A percentile compares a stretch with the other conserved stretches of the same genome.
These are phyloP conservation scores for Linderniella brevidens DNA, from an alignment of 257 asterid species.

Conservation along the genomic window DNA sequence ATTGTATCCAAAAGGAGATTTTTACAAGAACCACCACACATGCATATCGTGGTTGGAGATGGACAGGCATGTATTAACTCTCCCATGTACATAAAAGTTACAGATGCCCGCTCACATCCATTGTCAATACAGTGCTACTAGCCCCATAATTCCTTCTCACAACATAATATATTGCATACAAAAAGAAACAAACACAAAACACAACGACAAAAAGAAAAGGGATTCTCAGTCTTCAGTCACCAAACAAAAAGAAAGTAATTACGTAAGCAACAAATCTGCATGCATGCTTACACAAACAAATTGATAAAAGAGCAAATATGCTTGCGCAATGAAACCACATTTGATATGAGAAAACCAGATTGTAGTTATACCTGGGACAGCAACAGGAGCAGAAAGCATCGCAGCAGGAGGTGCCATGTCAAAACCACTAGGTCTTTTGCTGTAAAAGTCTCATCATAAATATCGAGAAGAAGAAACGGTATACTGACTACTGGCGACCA, in stretches of 20 bases:
- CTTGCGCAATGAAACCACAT: conserved; percentile 83
- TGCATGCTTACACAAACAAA: conserved; percentile 23
- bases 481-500: background rate
- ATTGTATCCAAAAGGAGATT: conserved; percentile 12
- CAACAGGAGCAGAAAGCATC: conserved; percentile 43
- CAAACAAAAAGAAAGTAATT: conserved; percentile 35
- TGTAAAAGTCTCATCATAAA: conserved; percentile 33
- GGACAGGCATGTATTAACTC: conserved; percentile 91
- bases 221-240: conserved; percentile 75
- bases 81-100: conserved; percentile 95
- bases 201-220: conserved; percentile 87
- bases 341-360: conserved; percentile 29
- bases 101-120: conserved; percentile 99
- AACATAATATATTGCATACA: conserved; percentile 83
- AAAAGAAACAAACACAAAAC: conserved; percentile 93
- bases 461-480: conserved; percentile 26
- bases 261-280: conserved; percentile 20
- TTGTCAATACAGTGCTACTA: conserved; percentile 98
- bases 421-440: conserved; percentile 94
- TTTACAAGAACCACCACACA: conserved; percentile 30
- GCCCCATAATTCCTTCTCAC: conserved; percentile 99
- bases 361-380: conserved; percentile 42
- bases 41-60: conserved; percentile 77
- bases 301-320: conserved; percentile 39
- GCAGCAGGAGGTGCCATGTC: conserved; percentile 96